phyloP scores from a whole-genome alignment of 116 monocot species.

The Thalassia testudinum region DNA sequence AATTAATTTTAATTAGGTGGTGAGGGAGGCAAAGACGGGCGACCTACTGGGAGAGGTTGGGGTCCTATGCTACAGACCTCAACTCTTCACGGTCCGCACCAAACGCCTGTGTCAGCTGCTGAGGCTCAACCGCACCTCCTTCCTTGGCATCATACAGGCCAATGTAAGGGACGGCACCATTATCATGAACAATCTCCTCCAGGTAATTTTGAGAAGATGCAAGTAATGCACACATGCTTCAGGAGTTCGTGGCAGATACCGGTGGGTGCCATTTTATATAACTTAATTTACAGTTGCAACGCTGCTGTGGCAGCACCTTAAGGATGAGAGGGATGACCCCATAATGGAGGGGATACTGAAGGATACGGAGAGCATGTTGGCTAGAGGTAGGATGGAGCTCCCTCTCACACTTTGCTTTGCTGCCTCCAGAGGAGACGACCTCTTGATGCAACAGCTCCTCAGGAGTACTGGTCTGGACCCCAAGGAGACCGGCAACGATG shows the following conservation, averaged over 20 bases:
- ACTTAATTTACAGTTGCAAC: no score
- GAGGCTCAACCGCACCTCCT: slow-evolving; percentile 69
- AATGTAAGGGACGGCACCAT: slow-evolving; percentile 87
- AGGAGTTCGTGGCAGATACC: no score
- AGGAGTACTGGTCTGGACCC: slow-evolving; percentile 68
- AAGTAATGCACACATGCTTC: no score
- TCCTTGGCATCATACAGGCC: slow-evolving; percentile 69
- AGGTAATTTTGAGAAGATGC: no score
- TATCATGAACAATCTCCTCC: slow-evolving; percentile 81
- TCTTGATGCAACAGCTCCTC: slow-evolving; percentile 73
- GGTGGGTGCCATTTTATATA: no score
- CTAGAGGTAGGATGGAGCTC: slow-evolving; percentile 62
- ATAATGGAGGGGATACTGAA: no score
- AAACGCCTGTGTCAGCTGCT: slow-evolving; percentile 71
- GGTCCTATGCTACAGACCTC: slow-evolving; percentile 90
- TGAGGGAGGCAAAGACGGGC: slow-evolving; percentile 40
- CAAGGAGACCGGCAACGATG: slow-evolving; percentile 61
- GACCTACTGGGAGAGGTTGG: slow-evolving; percentile 87
- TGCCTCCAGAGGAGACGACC: slow-evolving; percentile 60
- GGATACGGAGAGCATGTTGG: no score
- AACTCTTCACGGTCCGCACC: slow-evolving; percentile 73
- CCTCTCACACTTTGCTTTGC: slow-evolving; percentile 73
- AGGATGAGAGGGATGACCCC: slow-evolving; percentile 23
- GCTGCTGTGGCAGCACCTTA: slow-evolving; percentile 9
- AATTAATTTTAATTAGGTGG: no score